A percentile compares a stretch with the other conserved stretches of the same genome.
Conservation (phyloP, 2,329 filamentous ascomycete species). For the Pseudodiploospora longispora region DNA sequence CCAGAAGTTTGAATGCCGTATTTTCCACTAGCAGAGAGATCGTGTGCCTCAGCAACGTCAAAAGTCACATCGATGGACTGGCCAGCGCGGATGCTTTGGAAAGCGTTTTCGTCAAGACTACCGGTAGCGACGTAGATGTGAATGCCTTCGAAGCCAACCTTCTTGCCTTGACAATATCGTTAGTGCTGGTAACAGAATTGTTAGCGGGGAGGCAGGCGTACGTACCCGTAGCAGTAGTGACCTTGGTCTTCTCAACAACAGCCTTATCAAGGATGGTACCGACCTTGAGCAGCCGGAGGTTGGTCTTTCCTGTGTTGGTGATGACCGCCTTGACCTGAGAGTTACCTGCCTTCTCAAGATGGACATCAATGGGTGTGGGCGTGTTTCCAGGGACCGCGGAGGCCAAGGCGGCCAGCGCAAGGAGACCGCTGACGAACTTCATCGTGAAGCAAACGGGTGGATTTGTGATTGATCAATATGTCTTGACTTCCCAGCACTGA, state of each 20-base stretch:
- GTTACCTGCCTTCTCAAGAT: slow-evolving; percentile 41
- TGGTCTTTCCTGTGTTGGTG: slow-evolving; percentile 42
- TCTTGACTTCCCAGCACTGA: too few relatives aligned
- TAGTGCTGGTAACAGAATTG: background rate
- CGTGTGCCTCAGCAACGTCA: slow-evolving; percentile 48
- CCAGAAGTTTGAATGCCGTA: slow-evolving; percentile 51
- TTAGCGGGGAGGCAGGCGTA: slow-evolving; percentile 1
- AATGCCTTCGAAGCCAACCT: slow-evolving; percentile 45
- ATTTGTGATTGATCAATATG: too few relatives aligned
- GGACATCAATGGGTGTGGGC: slow-evolving; percentile 33
- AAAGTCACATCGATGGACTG: slow-evolving; percentile 45
- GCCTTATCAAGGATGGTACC: slow-evolving; percentile 45
- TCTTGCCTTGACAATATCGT: slow-evolving; percentile 19
- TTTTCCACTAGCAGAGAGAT: slow-evolving; percentile 41
- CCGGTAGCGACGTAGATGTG: slow-evolving; percentile 39
- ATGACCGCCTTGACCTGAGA: slow-evolving; percentile 45
- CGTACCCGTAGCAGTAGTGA: slow-evolving; percentile 38
- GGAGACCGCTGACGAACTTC: slow-evolving; percentile 30
- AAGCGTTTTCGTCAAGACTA: slow-evolving; percentile 38
- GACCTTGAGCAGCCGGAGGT: slow-evolving; percentile 44
- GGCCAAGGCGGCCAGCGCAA: slow-evolving; percentile 27
- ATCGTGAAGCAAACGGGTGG: slow-evolving; percentile 18
- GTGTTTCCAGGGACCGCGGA: slow-evolving; percentile 29
- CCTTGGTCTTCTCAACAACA: slow-evolving; percentile 45
- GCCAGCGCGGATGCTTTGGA: slow-evolving; percentile 39